Conservation (phyloP, 257 asterid species). For the Perilla frutescens region DNA sequence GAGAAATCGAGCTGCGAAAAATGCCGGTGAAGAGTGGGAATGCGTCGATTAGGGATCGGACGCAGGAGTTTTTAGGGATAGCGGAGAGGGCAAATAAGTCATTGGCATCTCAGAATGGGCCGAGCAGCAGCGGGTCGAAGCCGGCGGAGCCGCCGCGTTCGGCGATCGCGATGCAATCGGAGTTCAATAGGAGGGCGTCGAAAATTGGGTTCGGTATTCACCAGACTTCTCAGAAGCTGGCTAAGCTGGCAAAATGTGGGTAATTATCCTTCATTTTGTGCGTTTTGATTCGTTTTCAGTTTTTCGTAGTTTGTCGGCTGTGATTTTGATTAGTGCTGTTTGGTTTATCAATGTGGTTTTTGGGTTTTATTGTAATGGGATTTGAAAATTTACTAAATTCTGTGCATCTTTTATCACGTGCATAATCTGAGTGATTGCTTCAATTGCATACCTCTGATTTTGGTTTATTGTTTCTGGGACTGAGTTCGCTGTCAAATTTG, state of each 20-base stretch:
- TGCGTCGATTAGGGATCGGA: slow-evolving; percentile 85
- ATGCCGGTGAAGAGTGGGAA: slow-evolving; percentile 65
- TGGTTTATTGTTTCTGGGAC: not conserved
- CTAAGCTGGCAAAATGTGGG: slow-evolving; percentile 86
- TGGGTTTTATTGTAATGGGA: not conserved
- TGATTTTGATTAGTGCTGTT: slow-evolving; percentile 8
- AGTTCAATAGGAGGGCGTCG: slow-evolving; percentile 76
- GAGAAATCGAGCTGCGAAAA: slow-evolving; percentile 33
- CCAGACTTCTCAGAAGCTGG: slow-evolving; percentile 86
- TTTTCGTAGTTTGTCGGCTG: slow-evolving; percentile 3
- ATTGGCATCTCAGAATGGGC: slow-evolving; percentile 54
- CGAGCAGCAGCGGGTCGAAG: slow-evolving; percentile 61
- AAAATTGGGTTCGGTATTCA: slow-evolving; percentile 82
- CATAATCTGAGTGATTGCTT: slow-evolving; percentile 12
- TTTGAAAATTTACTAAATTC: too few species aligned
- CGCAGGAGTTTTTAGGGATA: slow-evolving; percentile 72
- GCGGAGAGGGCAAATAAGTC: slow-evolving; percentile 66
- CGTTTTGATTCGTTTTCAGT: not conserved
- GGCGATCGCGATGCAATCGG: slow-evolving; percentile 73
- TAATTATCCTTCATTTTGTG: slow-evolving; percentile 4
- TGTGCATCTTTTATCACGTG: not conserved
- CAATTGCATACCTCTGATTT: slow-evolving; percentile 8
- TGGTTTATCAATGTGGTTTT: not conserved
- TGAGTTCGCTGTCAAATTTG: not conserved
- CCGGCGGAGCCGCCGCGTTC: slow-evolving; percentile 56